Conservation (phyloP, 805 yeast species). For the Monosporozyma unispora region DNA sequence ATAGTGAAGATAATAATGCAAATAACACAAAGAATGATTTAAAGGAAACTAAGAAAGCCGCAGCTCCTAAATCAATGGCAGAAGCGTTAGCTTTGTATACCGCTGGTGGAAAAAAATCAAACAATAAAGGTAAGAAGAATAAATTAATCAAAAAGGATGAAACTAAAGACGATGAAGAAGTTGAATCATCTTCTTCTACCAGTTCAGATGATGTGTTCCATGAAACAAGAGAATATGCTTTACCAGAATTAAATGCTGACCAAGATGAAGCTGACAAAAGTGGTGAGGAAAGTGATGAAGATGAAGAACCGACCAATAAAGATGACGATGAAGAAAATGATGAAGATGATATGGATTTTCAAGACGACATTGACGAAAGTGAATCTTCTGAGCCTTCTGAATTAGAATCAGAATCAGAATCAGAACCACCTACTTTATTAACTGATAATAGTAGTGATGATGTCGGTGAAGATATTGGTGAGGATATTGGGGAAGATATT, state of each 20-base stretch:
- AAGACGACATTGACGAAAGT: not conserved
- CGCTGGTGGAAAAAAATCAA: not conserved
- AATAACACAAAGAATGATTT: slow-evolving; percentile 25
- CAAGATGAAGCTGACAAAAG: no score
- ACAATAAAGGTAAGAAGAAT: not conserved
- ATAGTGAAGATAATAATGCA: no score
- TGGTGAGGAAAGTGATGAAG: not conserved
- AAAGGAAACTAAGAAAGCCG: slow-evolving; percentile 54
- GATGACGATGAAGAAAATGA: not conserved
- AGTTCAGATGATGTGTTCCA: slow-evolving; percentile 16
- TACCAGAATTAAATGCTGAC: not conserved
- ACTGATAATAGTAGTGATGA: slow-evolving; percentile 2
- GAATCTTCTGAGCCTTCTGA: not conserved
- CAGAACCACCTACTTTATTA: not conserved
- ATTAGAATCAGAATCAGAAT: not conserved
- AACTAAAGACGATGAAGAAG: not conserved
- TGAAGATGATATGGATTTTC: slow-evolving; percentile 1
- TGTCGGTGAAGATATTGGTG: slow-evolving; percentile 23
- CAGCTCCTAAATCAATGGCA: slow-evolving; percentile 44
- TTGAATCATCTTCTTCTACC: not conserved
- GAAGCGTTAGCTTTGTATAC: slow-evolving; percentile 37
- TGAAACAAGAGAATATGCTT: slow-evolving; percentile 12
- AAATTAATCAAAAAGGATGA: slow-evolving; percentile 9
- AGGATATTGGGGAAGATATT: slow-evolving; percentile 26
- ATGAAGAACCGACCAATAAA: not conserved